Evolutionary conservation across 2,329 filamentous ascomycete genomes (phyloP).

Genomic region (Cercospora zeae-maydis): DNA sequence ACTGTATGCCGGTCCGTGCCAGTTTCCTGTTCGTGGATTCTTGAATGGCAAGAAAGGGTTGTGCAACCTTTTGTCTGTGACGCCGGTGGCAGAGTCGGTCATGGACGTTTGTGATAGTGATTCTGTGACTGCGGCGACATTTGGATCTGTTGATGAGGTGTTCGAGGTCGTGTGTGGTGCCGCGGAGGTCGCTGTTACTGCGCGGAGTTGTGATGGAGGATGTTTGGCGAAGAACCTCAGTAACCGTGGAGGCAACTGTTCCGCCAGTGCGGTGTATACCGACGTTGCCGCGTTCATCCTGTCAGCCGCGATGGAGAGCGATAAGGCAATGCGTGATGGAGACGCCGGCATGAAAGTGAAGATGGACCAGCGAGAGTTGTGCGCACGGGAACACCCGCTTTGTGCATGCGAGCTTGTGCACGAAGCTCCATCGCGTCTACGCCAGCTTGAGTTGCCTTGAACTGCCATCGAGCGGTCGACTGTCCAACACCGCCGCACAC

Average conservation of each 20-base stretch:
- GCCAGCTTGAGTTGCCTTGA: slow-evolving; percentile 16
- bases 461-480: not conserved
- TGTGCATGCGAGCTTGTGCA: slow-evolving; percentile 9
- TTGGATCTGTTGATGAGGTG: slow-evolving; percentile 43
- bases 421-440: slow-evolving; percentile 1
- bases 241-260: slow-evolving; percentile 71
- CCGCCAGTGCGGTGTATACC: slow-evolving; percentile 57
- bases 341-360: not conserved
- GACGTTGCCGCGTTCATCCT: slow-evolving; percentile 22
- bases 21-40: slow-evolving; percentile 73
- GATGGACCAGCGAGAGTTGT: slow-evolving; percentile 10
- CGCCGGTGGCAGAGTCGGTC: slow-evolving; percentile 23
- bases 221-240: slow-evolving; percentile 86
- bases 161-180: slow-evolving; percentile 29
- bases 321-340: slow-evolving; percentile 5
- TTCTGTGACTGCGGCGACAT: slow-evolving; percentile 34
- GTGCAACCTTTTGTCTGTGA: slow-evolving; percentile 36
- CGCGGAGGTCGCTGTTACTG: slow-evolving; percentile 8
- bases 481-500: not conserved
- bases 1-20: slow-evolving; percentile 79
- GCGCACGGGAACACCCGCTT: slow-evolving; percentile 12
- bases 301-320: not conserved
- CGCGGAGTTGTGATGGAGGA: slow-evolving; percentile 57
- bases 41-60: slow-evolving; percentile 82
- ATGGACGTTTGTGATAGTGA: slow-evolving; percentile 27